phyloP scores from a whole-genome alignment of 208 protist genomes.

The Trypanosoma boissoni region DNA sequence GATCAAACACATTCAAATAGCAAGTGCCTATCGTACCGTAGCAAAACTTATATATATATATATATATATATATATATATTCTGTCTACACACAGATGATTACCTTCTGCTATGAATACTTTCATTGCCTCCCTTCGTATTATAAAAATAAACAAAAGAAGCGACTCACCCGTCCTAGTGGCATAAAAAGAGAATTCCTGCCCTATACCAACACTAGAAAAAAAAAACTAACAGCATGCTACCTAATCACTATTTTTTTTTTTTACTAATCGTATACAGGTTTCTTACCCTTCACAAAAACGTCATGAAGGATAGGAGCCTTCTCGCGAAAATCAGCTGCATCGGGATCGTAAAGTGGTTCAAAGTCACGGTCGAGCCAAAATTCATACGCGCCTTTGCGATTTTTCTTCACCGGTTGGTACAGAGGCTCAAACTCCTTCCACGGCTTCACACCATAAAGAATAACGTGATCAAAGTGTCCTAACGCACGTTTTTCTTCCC shows the following conservation, averaged over 20 bases:
- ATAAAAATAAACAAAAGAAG: background rate
- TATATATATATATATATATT: background rate
- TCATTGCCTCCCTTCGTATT: background rate
- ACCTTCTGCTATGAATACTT: too few relatives aligned
- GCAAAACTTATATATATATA: constrained; percentile 4
- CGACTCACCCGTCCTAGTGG: constrained; percentile 3
- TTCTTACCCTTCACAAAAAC: constrained; percentile 89
- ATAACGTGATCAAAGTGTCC: constrained; percentile 88
- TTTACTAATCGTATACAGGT: constrained; percentile 45
- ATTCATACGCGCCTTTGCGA: constrained; percentile 89
- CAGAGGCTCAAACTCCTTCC: constrained; percentile 87
- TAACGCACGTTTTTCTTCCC: constrained; percentile 85
- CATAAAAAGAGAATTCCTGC: constrained; percentile 2
- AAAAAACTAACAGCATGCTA: constrained; percentile 5
- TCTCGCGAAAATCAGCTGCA: constrained; percentile 76
- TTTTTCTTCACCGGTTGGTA: constrained; percentile 90
- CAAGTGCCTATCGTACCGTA: background rate
- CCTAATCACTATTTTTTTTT: background rate
- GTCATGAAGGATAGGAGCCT: constrained; percentile 86
- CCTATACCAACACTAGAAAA: background rate
- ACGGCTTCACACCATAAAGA: constrained; percentile 85
- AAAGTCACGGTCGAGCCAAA: constrained; percentile 85
- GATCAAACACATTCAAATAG: constrained; percentile 3
- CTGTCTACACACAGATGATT: background rate
- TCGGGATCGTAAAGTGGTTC: constrained; percentile 80